These are phyloP conservation scores for Candolleomyces eurysporus DNA, from an alignment of 768 basidiomycete species.

Conservation along the genomic window DNA sequence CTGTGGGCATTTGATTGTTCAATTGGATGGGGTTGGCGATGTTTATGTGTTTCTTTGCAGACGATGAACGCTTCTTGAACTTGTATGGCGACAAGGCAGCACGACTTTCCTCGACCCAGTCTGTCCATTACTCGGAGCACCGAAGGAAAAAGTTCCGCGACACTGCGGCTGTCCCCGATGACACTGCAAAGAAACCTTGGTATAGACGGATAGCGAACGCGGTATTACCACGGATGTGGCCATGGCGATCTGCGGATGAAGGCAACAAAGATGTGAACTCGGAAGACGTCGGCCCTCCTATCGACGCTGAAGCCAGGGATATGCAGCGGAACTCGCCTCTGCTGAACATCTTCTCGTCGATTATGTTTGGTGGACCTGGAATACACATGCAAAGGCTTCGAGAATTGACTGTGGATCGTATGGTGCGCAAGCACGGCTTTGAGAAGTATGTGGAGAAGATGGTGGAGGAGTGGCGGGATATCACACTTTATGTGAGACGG, in stretches of 20 bases:
- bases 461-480: conserved; percentile 43
- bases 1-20: neutral
- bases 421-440: conserved; percentile 40
- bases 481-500: conserved; percentile 39
- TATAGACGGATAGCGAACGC: too few species aligned
- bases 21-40: neutral
- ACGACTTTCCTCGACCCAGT: conserved; percentile 38
- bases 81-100: conserved; percentile 44
- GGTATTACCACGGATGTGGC: too few species aligned
- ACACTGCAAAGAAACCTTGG: too few species aligned
- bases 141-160: conserved; percentile 10
- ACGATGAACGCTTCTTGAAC: conserved; percentile 38
- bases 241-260: too few species aligned
- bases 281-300: neutral
- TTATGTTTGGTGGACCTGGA: conserved; percentile 45
- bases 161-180: too few species aligned
- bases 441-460: conserved; percentile 33
- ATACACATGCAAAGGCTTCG: conserved; percentile 41
- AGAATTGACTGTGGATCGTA: conserved; percentile 43
- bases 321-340: conserved; percentile 17
- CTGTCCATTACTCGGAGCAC: conserved; percentile 27
- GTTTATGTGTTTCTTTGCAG: conserved; percentile 15
- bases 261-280: neutral
- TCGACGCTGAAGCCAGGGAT: neutral
- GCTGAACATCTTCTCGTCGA: conserved; percentile 33